Conservation (phyloP, 2,329 filamentous ascomycete genomes). For the Reticulascus tulasneorum region DNA sequence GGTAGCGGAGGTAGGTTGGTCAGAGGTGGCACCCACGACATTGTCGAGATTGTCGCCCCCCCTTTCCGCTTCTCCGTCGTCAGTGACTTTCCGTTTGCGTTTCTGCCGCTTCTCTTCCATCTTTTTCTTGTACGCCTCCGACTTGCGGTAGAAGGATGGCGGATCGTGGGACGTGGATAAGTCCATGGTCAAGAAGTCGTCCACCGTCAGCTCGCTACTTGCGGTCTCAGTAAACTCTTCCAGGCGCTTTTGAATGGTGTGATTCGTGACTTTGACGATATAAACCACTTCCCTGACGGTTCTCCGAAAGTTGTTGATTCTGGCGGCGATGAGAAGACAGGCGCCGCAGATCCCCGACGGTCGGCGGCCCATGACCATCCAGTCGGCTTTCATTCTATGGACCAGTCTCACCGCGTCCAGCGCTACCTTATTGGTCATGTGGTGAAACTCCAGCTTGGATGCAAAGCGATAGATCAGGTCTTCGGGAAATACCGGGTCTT, state of each 20-base stretch:
- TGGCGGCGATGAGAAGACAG: conserved; percentile 87
- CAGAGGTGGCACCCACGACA: no score
- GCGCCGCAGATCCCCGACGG: conserved; percentile 93
- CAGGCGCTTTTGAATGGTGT: conserved; percentile 86
- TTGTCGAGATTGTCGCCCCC: no score
- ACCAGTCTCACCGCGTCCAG: conserved; percentile 84
- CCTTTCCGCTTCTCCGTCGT: conserved; percentile 24
- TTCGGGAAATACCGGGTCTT: conserved; percentile 74
- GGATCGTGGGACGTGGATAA: conserved; percentile 66
- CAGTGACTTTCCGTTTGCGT: conserved; percentile 38
- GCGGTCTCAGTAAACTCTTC: conserved; percentile 89
- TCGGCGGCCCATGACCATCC: conserved; percentile 92
- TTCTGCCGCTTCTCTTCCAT: conserved; percentile 44
- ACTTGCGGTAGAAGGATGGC: conserved; percentile 71
- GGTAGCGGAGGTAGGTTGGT: conserved; percentile 1
- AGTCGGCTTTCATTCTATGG: conserved; percentile 90
- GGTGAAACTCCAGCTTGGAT: conserved; percentile 84
- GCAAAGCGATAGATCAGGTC: conserved; percentile 90
- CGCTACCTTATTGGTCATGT: conserved; percentile 77
- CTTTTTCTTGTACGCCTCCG: conserved; percentile 54
- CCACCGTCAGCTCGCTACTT: conserved; percentile 78
- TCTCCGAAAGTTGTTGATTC: conserved; percentile 96
- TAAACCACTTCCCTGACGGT: conserved; percentile 96
- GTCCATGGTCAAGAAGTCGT: conserved; percentile 73
- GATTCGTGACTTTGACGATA: conserved; percentile 91